Percentiles rank a stretch among this genome's conserved stretches.
These are phyloP conservation scores for Zygosaccharomyces gambellarensis DNA, from an alignment of 805 yeast genomes.

Conservation along the genomic window DNA sequence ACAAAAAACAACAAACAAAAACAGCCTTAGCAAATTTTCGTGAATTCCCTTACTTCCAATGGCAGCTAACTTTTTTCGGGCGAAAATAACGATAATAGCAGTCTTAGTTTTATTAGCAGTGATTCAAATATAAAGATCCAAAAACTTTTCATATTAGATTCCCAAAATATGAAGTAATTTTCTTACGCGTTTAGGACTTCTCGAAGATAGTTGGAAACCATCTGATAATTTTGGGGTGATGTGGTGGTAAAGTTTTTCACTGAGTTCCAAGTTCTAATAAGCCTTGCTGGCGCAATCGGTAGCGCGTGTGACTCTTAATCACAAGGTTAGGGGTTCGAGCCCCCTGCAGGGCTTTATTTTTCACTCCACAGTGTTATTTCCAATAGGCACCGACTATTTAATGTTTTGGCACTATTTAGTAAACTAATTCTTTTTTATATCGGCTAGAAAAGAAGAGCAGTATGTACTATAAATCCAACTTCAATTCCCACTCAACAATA, in stretches of 20 bases:
- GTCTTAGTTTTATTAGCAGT: too few relatives aligned
- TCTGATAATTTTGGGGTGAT: not conserved
- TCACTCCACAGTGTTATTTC: not conserved
- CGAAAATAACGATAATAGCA: not conserved
- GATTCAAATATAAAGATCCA: not conserved
- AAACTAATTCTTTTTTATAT: too few relatives aligned
- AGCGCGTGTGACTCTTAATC: slow-evolving; percentile 26
- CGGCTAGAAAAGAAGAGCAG: too few relatives aligned
- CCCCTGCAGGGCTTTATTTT: slow-evolving; percentile 23
- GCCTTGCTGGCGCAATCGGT: slow-evolving; percentile 27
- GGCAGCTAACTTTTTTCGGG: not conserved
- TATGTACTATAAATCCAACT: too few relatives aligned
- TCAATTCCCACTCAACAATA: too few relatives aligned
- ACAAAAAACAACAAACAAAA: not conserved
- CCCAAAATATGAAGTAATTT: not conserved
- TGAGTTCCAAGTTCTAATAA: not conserved
- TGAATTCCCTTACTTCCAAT: not conserved
- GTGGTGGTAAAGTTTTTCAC: not conserved
- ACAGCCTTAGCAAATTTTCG: not conserved
- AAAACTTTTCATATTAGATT: not conserved
- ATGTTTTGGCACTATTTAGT: too few relatives aligned
- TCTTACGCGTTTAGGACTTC: not conserved
- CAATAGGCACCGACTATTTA: too few relatives aligned
- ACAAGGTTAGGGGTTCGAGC: slow-evolving; percentile 27
- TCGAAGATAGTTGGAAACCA: not conserved